phyloP scores from a whole-genome alignment of 2,329 filamentous ascomycete genomes.

The Diaporthe vaccinii region DNA sequence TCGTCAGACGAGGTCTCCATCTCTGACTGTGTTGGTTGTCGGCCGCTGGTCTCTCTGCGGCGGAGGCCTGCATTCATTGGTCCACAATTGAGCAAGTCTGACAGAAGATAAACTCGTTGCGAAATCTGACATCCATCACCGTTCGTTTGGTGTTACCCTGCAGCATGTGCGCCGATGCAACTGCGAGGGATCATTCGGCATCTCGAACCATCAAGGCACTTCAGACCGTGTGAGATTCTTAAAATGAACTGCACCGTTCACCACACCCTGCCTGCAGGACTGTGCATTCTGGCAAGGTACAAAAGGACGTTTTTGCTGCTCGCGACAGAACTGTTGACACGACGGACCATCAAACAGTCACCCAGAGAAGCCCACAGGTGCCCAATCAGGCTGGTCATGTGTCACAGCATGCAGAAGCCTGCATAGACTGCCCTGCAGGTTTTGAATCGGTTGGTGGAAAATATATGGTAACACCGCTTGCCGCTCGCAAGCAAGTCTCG shows the following conservation, averaged over 20 bases:
- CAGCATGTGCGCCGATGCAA: neutral
- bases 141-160: neutral
- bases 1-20: conserved; percentile 18
- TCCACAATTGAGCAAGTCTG: neutral
- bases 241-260: neutral
- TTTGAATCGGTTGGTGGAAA: conserved; percentile 31
- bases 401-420: conserved; percentile 26
- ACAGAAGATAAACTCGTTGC: conserved; percentile 9
- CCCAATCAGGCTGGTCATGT: conserved; percentile 22
- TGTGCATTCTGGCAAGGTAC: neutral
- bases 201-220: neutral
- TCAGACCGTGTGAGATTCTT: conserved; percentile 6
- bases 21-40: conserved; percentile 10
- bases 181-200: neutral
- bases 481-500: conserved; percentile 6
- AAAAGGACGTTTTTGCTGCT: neutral
- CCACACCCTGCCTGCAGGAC: conserved; percentile 5
- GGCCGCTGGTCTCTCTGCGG: neutral
- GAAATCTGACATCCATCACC: neutral
- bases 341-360: conserved; percentile 10
- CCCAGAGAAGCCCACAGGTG: neutral
- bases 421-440: conserved; percentile 8
- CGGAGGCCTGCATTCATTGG: neutral
- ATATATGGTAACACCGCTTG: conserved; percentile 13
- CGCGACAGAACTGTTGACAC: conserved; percentile 13